Percentiles rank a stretch among this genome's conserved stretches.
These are phyloP conservation scores for Echites panduratus DNA, from an alignment of 257 asterid species.

Conservation along the genomic window DNA sequence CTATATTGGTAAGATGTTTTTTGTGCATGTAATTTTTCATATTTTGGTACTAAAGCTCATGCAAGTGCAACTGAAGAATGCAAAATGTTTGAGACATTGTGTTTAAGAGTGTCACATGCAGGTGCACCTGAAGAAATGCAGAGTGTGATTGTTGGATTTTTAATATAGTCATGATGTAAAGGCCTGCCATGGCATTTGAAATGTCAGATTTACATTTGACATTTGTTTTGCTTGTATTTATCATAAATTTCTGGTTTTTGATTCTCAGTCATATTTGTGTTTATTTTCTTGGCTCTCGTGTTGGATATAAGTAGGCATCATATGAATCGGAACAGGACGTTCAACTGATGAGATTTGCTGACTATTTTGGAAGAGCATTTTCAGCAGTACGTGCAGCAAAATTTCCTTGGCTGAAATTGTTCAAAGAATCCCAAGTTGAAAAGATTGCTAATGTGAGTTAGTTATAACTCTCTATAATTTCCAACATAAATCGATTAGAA, in stretches of 20 bases:
- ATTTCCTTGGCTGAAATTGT: constrained; percentile 82
- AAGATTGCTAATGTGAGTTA: constrained; percentile 67
- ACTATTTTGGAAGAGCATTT: constrained; percentile 87
- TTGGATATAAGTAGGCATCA: constrained; percentile 44
- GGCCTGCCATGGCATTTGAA: neutral
- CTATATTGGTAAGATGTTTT: neutral
- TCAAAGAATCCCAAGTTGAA: constrained; percentile 72
- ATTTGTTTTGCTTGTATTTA: neutral
- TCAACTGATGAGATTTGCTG: constrained; percentile 86
- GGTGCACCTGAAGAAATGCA: neutral
- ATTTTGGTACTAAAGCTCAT: neutral
- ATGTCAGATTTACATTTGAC: neutral
- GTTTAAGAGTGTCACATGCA: neutral
- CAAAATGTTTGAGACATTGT: neutral
- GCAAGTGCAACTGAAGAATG: neutral
- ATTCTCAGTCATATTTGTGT: neutral
- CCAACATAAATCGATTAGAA: no score
- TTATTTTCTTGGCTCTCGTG: neutral
- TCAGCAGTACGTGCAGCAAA: constrained; percentile 64
- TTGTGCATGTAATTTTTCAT: neutral
- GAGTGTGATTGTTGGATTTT: neutral
- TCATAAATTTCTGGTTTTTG: neutral
- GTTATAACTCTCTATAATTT: neutral
- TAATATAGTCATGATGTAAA: neutral
- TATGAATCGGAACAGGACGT: constrained; percentile 72